These are phyloP conservation scores for Ceraceosorus guamensis DNA, from an alignment of 1,284 basidiomycete species.

Conservation along the genomic window DNA sequence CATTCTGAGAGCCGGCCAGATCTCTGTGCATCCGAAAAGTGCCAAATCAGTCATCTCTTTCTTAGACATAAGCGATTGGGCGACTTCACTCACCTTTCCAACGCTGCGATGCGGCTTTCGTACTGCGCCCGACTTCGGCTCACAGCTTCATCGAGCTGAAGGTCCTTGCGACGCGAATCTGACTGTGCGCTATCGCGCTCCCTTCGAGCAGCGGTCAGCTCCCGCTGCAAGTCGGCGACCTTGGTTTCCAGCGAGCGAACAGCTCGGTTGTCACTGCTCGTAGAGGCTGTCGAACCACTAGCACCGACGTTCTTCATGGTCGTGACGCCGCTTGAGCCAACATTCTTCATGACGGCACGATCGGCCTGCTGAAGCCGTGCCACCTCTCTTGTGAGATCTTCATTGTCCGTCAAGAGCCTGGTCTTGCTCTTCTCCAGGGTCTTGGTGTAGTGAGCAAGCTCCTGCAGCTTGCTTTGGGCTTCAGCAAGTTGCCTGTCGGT, in stretches of 20 bases:
- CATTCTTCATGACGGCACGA: constrained; percentile 1
- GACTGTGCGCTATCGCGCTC: constrained; percentile 49
- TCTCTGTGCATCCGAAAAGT: constrained; percentile 48
- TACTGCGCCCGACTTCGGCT: constrained; percentile 63
- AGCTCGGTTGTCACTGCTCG: neutral
- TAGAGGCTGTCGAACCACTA: neutral
- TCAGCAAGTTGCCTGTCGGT: constrained; percentile 86
- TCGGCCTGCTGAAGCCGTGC: constrained; percentile 52
- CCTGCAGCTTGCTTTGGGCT: constrained; percentile 67
- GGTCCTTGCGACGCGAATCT: constrained; percentile 59
- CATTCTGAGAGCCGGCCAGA: constrained; percentile 30
- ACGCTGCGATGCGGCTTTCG: constrained; percentile 59
- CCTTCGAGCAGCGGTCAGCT: constrained; percentile 26
- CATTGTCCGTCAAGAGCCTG: constrained; percentile 70
- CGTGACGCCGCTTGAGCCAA: constrained; percentile 1
- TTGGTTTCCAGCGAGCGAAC: constrained; percentile 58
- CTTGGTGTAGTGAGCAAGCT: constrained; percentile 66
- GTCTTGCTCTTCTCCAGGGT: constrained; percentile 74
- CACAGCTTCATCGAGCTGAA: constrained; percentile 63
- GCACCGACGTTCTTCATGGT: constrained; percentile 3
- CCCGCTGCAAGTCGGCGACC: constrained; percentile 51
- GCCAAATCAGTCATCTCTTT: constrained; percentile 26
- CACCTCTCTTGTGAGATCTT: constrained; percentile 71
- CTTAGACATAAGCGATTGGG: neutral
- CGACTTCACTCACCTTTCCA: constrained; percentile 52